Evolutionary conservation across 2,329 filamentous ascomycete genomes (phyloP).

Genomic region (Apiospora pterosperma): DNA sequence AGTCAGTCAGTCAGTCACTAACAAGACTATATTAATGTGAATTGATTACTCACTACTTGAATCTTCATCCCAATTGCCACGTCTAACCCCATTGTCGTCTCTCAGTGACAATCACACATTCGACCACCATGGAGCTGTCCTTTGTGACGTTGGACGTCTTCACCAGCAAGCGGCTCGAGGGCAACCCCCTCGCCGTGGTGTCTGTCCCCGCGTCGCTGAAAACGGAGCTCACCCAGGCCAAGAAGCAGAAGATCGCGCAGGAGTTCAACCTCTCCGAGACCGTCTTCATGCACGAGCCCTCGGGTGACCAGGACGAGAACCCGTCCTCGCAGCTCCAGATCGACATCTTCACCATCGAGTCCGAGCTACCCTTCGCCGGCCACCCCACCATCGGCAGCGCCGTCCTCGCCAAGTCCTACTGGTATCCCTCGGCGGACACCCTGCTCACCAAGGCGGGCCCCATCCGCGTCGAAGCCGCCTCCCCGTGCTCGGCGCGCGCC

Average conservation of each 20-base stretch:
- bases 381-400: slow-evolving; percentile 60
- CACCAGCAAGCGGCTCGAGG: slow-evolving; percentile 45
- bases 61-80: too few relatives aligned
- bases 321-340: slow-evolving; percentile 32
- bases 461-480: slow-evolving; percentile 29
- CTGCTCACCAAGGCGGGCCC: slow-evolving; percentile 56
- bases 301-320: slow-evolving; percentile 4
- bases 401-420: slow-evolving; percentile 39
- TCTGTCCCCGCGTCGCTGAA: slow-evolving; percentile 40
- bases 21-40: neutral
- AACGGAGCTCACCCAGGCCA: slow-evolving; percentile 41
- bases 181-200: slow-evolving; percentile 61
- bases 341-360: slow-evolving; percentile 56
- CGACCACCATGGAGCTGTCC: slow-evolving; percentile 29
- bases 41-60: too few relatives aligned
- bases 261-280: slow-evolving; percentile 66
- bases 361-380: slow-evolving; percentile 59
- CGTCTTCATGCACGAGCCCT: slow-evolving; percentile 54
- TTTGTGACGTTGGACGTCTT: slow-evolving; percentile 59
- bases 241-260: slow-evolving; percentile 56
- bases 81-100: neutral
- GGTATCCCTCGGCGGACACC: slow-evolving; percentile 33
- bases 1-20: neutral
- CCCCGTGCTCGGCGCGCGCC: slow-evolving; percentile 44
- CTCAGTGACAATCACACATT: neutral